phyloP scores from a whole-genome alignment of 1,284 basidiomycete species.

The Polyporus tsugae region DNA sequence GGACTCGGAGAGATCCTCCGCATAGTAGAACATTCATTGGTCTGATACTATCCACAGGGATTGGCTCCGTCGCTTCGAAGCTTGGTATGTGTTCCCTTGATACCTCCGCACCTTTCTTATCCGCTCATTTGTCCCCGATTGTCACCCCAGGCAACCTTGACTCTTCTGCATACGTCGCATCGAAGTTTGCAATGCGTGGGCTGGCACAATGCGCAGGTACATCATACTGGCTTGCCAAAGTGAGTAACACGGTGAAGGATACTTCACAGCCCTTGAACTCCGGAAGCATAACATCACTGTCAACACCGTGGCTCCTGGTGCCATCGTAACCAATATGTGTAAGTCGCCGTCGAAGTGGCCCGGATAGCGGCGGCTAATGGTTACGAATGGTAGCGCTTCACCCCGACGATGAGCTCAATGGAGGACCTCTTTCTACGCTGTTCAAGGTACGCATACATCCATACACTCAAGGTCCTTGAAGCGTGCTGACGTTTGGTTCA shows the following conservation, averaged over 20 bases:
- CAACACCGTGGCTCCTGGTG: background rate
- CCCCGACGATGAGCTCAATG: background rate
- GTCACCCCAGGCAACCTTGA: background rate
- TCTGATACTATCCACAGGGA: background rate
- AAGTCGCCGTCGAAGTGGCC: background rate
- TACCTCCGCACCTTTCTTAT: background rate
- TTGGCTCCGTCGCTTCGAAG: background rate
- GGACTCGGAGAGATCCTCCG: background rate
- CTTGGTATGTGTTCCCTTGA: background rate
- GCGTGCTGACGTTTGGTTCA: background rate
- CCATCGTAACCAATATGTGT: constrained; percentile 4
- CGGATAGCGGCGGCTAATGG: background rate
- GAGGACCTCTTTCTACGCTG: background rate
- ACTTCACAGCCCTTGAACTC: constrained; percentile 4
- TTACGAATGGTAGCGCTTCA: background rate
- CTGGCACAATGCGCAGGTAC: constrained; percentile 7
- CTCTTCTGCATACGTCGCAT: constrained; percentile 5
- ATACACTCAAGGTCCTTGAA: background rate
- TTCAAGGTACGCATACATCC: background rate
- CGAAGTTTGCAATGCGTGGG: constrained; percentile 8
- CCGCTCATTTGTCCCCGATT: background rate
- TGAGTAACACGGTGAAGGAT: background rate
- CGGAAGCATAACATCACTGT: constrained; percentile 10
- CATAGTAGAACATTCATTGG: background rate
- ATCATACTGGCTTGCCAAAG: background rate